Evolutionary conservation across 257 asterid genomes (phyloP), one percentile per base, ranked within the genome.

Genomic region (Nicotiana noctiflora): DNA sequence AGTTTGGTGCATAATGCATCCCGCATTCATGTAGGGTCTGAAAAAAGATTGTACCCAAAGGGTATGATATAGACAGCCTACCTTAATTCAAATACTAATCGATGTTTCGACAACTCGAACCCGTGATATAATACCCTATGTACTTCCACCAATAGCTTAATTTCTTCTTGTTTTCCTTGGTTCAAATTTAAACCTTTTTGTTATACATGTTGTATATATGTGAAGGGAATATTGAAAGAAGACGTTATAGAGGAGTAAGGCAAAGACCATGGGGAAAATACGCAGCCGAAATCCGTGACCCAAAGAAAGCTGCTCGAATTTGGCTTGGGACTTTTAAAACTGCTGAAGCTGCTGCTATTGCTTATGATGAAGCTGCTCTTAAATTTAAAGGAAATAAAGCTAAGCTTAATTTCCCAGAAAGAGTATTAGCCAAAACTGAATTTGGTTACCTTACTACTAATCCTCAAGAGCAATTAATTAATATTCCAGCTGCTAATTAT

Each of bases 281-380:
- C 52, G 82, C 82, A 1, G 82, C 82, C 21, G 82, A 79, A 63
- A 79, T 79, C 46, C 63, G 82, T 9, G 82, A 79, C 60, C 82
- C 82, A 8, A 53, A 65, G 4, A 79, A 79, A 37, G 82, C 82
- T 13, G 77, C 66, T 9, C 7, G 82, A 14, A 77, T 79, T 8
- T 79, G 82, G 82, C 63, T 79, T 3, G 82, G 82, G 8, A 79
- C 82, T 51, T 79, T 79, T 21, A 21, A 79, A 72, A 79, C 76
- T 14, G 82, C 77, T 6, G 82, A 64, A 3, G 76, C 75, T 49
- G 82, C 82, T 23, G 82, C 77, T 5, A 21, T 79, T 62, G 82
- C 82, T 4, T 79, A 79, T 34, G 82, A 79, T 79, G 77, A 79
- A 79, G 82, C 82, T 62, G 82, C 82, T 7, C 53, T 79, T 46